phyloP scores from a whole-genome alignment of 345 rosid species.

The Eucalyptus sp. region DNA sequence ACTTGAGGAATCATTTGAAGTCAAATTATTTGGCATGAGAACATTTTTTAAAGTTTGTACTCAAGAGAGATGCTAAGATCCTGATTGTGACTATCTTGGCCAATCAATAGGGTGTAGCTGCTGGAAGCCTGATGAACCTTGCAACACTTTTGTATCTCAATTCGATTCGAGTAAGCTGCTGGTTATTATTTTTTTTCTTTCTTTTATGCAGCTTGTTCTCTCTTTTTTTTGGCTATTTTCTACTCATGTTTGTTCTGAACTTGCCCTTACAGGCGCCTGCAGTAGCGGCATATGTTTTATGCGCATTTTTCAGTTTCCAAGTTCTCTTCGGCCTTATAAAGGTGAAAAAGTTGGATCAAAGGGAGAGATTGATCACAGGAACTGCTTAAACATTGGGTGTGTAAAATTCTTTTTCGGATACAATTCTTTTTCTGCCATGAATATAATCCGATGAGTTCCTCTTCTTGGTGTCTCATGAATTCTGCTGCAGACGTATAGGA shows the following conservation, averaged over 20 bases:
- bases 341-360: conserved; percentile 73
- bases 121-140: conserved; percentile 89
- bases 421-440: neutral
- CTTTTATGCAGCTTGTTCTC: neutral
- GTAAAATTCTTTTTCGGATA: neutral
- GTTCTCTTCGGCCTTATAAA: conserved; percentile 69
- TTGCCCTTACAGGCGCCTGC: conserved; percentile 31
- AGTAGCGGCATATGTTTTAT: conserved; percentile 37
- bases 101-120: conserved; percentile 76
- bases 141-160: conserved; percentile 88
- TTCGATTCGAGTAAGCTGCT: conserved; percentile 60
- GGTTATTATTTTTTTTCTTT: neutral
- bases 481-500: neutral
- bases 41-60: neutral
- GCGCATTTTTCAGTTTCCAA: conserved; percentile 79
- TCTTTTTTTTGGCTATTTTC: neutral
- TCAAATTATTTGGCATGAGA: neutral
- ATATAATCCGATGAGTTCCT: neutral
- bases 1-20: neutral
- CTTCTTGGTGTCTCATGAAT: neutral
- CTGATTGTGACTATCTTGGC: neutral
- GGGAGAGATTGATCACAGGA: conserved; percentile 83
- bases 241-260: neutral
- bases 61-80: neutral
- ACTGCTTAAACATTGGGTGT: conserved; percentile 50